Percentiles rank a stretch among this genome's conserved stretches.
Conservation (phyloP, 2,329 filamentous ascomycete genomes). For the Zarea fungicola region DNA sequence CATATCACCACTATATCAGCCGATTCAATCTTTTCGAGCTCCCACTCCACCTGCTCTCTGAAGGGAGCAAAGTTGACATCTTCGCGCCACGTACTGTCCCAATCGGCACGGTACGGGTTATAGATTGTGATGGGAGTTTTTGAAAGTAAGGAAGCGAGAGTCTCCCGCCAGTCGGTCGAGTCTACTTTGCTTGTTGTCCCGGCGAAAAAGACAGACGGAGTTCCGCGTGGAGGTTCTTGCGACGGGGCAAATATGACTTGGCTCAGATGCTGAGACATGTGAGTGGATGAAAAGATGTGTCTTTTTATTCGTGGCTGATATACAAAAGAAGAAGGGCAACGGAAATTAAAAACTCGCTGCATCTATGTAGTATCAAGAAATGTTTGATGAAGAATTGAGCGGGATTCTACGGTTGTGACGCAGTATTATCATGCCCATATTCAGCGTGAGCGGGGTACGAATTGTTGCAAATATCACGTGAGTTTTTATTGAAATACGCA, state of each 20-base stretch:
- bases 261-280: background rate
- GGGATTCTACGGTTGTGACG: no score
- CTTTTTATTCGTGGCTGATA: background rate
- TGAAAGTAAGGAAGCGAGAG: slow-evolving; percentile 34
- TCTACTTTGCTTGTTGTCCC: slow-evolving; percentile 43
- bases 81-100: slow-evolving; percentile 46
- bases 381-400: no score
- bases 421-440: no score
- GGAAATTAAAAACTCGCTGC: no score
- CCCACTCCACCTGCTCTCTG: slow-evolving; percentile 52
- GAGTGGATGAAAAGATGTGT: background rate
- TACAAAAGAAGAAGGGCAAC: background rate
- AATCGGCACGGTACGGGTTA: slow-evolving; percentile 49
- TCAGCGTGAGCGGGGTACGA: no score
- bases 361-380: no score
- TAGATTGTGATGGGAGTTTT: slow-evolving; percentile 46
- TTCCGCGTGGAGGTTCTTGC: slow-evolving; percentile 12
- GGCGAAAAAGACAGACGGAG: slow-evolving; percentile 47
- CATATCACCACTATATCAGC: slow-evolving; percentile 49
- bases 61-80: slow-evolving; percentile 40
- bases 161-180: slow-evolving; percentile 43
- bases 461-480: no score
- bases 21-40: slow-evolving; percentile 46
- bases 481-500: no score
- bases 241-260: slow-evolving; percentile 29